phyloP scores from a whole-genome alignment of 2,329 filamentous ascomycete species.

The Blastomyces parvus region DNA sequence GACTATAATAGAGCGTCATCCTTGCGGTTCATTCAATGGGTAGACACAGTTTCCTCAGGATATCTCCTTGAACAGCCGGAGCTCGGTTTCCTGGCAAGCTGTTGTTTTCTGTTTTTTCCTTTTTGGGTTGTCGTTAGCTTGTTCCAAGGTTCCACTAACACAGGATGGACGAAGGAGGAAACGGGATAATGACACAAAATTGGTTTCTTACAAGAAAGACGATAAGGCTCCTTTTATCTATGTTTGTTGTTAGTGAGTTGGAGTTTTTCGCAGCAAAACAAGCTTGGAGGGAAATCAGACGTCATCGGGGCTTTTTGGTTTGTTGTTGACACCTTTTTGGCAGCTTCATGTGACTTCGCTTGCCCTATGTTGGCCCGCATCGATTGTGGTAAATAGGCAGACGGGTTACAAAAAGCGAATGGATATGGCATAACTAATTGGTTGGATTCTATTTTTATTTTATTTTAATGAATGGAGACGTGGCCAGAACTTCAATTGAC shows the following conservation, averaged over 20 bases:
- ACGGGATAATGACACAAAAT: not conserved
- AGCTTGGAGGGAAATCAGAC: conserved; percentile 8
- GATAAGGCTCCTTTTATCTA: not conserved
- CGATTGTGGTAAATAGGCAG: not conserved
- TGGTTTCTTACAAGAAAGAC: not conserved
- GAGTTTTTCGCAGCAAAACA: conserved; percentile 5
- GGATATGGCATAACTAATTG: not conserved
- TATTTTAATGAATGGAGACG: not conserved
- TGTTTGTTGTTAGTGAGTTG: not conserved
- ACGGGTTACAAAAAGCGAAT: not conserved
- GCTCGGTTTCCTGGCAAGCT: not conserved
- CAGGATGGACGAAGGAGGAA: not conserved
- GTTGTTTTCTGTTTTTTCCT: not conserved
- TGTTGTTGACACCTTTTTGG: not conserved
- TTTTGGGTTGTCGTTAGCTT: not conserved
- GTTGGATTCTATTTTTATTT: not conserved
- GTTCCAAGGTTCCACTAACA: not conserved
- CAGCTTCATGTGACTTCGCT: conserved; percentile 8
- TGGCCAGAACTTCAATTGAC: not conserved
- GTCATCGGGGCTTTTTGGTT: conserved; percentile 5
- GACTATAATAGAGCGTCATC: conserved; percentile 62
- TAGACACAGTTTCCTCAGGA: not conserved
- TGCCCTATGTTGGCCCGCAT: not conserved
- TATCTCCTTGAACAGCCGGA: not conserved
- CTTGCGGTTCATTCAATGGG: conserved; percentile 26